Percentiles rank a stretch among this genome's conserved stretches.
Evolutionary conservation across 2,329 filamentous ascomycete genomes (phyloP).

Genomic region (Aureobasidium sp.): DNA sequence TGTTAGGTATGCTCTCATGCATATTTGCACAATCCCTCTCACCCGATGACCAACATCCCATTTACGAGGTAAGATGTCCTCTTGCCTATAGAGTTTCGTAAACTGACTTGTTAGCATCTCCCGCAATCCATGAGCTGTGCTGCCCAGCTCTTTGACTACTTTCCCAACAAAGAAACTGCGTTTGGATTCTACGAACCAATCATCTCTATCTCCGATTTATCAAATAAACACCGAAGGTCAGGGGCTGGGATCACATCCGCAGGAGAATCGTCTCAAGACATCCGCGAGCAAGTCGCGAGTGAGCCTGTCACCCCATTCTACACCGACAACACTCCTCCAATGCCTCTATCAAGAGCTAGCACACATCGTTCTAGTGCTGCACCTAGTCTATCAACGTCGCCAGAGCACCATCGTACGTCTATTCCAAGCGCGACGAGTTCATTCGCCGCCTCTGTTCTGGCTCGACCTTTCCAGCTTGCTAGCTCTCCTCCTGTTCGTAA

Average conservation of each 20-base stretch:
- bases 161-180: conserved; percentile 24
- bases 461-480: conserved; percentile 32
- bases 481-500: conserved; percentile 31
- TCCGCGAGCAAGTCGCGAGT: conserved; percentile 37
- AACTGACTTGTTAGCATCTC: neutral
- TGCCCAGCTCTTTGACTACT: conserved; percentile 8
- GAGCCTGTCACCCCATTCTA: conserved; percentile 47
- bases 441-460: conserved; percentile 33
- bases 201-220: conserved; percentile 22
- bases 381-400: conserved; percentile 37
- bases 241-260: conserved; percentile 34
- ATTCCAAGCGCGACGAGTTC: conserved; percentile 34
- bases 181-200: conserved; percentile 37
- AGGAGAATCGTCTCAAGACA: conserved; percentile 42
- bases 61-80: neutral
- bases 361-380: conserved; percentile 34
- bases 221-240: conserved; percentile 23
- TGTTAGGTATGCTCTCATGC: conserved; percentile 59
- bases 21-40: conserved; percentile 38
- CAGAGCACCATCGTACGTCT: conserved; percentile 30
- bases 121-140: conserved; percentile 5
- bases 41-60: conserved; percentile 1
- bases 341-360: conserved; percentile 32
- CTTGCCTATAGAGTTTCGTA: too few relatives aligned
- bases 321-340: conserved; percentile 46